Evolutionary conservation across 2,329 filamentous ascomycete species (phyloP), one percentile per base, ranked within the genome.

Genomic region (Beauveria bassiana): DNA sequence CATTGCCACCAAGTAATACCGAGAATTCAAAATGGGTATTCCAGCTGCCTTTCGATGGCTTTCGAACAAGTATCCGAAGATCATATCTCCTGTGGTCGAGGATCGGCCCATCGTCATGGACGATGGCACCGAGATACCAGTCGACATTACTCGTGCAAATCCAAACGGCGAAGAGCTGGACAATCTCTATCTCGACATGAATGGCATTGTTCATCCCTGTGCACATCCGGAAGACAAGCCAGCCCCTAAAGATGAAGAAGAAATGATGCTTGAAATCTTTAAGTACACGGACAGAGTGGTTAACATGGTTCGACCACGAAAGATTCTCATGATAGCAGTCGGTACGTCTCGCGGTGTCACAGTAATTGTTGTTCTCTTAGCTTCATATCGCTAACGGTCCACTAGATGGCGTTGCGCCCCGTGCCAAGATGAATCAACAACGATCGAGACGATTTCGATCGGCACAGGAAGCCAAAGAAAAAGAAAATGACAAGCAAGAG

Each of bases 381-480:
- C 9, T 28, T 61, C 57, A 72, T 79, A 5, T 58, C 43, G 5
- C 52, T 61, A 38, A 64, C 75, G 62, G 50, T 43, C 40, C 18
- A 46, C 4, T 43, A 92, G 95, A 99, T 77, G 95, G 95, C 72
- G 95, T 99, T 66, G 95, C 95, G 5, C 96, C 95, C 52, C 89
- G 95, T 74, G 96, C 96, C 63, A 99, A 99, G 77, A 99, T 99
- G 95, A 99, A 99, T 73, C 96, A 99, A 73, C 95, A 99, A 77
- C 91, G 95, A 64, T 96, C 95, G 47, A 86, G 95, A 74, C 91
- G 95, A 70, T 99, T 99, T 77, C 88, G 95, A 64, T 90, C 93
- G 24, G 95, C 93, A 2, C 91, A 93, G 73, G 95, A 99, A 73
- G 95, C 95, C 18, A 87, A 91, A 71, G 92, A 98, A 73, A 96